A percentile compares a stretch with the other conserved stretches of the same genome.
These are phyloP conservation scores for Zalerion maritima DNA, from an alignment of 495 filamentous ascomycete genomes.

Conservation along the genomic window DNA sequence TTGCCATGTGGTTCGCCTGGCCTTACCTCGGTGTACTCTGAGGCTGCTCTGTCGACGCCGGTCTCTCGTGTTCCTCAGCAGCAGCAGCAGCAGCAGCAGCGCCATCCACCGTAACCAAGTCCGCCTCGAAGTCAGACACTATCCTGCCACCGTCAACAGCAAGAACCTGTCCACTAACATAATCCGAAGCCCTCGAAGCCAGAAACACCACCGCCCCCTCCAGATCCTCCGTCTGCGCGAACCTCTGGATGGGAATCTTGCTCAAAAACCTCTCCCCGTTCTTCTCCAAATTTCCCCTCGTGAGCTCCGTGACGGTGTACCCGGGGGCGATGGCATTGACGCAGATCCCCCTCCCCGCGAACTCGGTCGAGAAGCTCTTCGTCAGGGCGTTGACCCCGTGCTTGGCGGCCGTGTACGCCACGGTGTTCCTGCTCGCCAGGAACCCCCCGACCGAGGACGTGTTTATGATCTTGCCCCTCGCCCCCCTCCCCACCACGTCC, in stretches of 20 bases:
- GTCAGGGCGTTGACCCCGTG: conserved; percentile 47
- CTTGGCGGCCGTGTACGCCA: conserved; percentile 59
- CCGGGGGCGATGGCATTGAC: conserved; percentile 64
- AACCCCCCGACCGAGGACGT: conserved; percentile 8
- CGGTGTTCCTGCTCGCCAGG: conserved; percentile 24
- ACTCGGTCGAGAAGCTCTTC: conserved; percentile 55
- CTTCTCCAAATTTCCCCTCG: conserved; percentile 47
- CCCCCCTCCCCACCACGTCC: conserved; percentile 6
- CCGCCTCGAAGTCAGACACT: too few species aligned
- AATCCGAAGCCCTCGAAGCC: conserved; percentile 46
- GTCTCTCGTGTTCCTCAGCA: too few species aligned
- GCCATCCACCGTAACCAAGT: too few species aligned
- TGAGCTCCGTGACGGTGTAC: conserved; percentile 8
- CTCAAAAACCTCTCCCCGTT: conserved; percentile 51
- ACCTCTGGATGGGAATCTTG: conserved; percentile 57
- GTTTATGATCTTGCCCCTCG: conserved; percentile 8
- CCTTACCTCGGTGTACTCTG: too few species aligned
- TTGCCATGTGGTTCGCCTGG: too few species aligned
- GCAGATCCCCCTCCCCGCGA: conserved; percentile 50
- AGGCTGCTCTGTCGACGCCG: too few species aligned
- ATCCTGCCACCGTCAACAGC: conserved; percentile 74
- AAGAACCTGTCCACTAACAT: conserved; percentile 56
- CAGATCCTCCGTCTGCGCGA: conserved; percentile 64
- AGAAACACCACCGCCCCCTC: conserved; percentile 58
- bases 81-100: too few species aligned